Evolutionary conservation across 192 early-diverging fungal genomes (phyloP).

Genomic region (Spinellus fusiger): DNA sequence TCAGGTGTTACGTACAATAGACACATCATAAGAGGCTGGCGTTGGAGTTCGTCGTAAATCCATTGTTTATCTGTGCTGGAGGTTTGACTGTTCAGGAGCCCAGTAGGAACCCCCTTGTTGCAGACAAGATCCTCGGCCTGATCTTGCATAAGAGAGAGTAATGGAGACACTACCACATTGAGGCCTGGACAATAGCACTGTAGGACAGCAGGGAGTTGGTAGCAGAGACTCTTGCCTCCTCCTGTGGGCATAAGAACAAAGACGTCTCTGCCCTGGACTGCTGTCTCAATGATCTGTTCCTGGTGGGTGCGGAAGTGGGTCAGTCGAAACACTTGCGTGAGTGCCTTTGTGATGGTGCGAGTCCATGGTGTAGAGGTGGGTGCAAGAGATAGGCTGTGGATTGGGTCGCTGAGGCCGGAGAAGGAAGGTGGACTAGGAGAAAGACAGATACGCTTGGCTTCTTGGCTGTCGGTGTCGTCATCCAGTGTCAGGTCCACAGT

Average conservation of each 20-base stretch:
- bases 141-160: conserved; percentile 81
- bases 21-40: conserved; percentile 17
- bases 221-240: conserved; percentile 92
- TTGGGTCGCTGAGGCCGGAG: no score
- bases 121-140: conserved; percentile 56
- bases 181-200: conserved; percentile 51
- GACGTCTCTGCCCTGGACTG: conserved; percentile 70
- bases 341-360: conserved; percentile 65
- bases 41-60: conserved; percentile 52
- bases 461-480: background rate
- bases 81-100: background rate
- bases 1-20: conserved; percentile 33
- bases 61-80: conserved; percentile 47
- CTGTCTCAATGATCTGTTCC: conserved; percentile 78
- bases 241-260: conserved; percentile 98
- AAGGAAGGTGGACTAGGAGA: no score
- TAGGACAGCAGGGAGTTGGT: conserved; percentile 80
- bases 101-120: background rate
- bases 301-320: conserved; percentile 78
- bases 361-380: background rate
- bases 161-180: conserved; percentile 74
- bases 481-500: background rate
- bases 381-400: no score
- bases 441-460: background rate
- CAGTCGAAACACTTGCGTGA: conserved; percentile 65